Evolutionary conservation across 768 basidiomycete genomes (phyloP), one percentile per base, ranked within the genome.

Genomic region (Pisolithus marmoratus): DNA sequence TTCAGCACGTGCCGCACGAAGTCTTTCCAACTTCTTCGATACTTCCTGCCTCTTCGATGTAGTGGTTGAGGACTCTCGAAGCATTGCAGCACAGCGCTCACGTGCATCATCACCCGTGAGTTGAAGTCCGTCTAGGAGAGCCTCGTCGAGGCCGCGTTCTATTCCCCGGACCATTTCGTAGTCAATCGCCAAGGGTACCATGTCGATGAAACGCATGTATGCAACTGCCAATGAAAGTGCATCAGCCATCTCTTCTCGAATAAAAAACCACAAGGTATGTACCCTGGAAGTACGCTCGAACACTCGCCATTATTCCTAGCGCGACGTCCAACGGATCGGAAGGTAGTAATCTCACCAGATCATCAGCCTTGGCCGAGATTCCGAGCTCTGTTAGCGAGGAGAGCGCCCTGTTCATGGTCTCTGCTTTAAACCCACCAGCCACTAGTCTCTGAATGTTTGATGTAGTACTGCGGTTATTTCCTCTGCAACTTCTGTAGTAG

Each of bases 271-370:
- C n/a, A 37, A 34, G 38, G 27, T n/a, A 51, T 58, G 8, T 58
- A 85, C 87, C 86, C 73, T 87, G 83, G 63, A 87, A 88, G 56
- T 88, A 87, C 0, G 82, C 85, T 5, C 84, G 72, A 1, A 87
- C 83, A 50, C 81, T 77, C 0, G 84, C 83, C 84, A 89, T 87
- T 58, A 88, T 84, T 4, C 65, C 58, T 17, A 88, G 57, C 0
- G 82, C 82, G 0, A 77, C 73, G 34, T 82, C 82, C 71, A 74
- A 75, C 2, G 67, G 67, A 53, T 85, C 82, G 0, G 70, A 51
- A 0, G 78, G 74, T 3, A 82, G 69, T 0, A 87, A 58, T 57
- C 73, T 81, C 0, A 73, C 56, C 0, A 87, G 56, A 49, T 83
- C 79, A 3, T 65, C 64, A 0, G 72, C 62, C 36, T 70, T 65